Evolutionary conservation across 2,329 filamentous ascomycete genomes (phyloP).

Genomic region (Calonectria hongkongensis): DNA sequence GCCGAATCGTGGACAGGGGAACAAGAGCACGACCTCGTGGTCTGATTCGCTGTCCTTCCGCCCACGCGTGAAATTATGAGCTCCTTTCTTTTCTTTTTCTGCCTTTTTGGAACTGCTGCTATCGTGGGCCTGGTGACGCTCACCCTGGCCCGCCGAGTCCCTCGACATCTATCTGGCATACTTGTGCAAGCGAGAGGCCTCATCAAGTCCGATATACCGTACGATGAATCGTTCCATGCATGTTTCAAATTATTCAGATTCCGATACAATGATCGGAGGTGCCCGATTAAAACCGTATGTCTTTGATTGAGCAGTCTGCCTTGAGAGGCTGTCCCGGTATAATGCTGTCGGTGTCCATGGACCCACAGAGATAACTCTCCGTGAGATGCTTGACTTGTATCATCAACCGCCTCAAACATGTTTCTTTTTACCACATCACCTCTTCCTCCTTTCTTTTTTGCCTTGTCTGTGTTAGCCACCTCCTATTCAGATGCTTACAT

Average conservation of each 20-base stretch:
- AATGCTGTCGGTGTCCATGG: background rate
- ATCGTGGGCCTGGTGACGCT: background rate
- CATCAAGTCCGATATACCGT: constrained; percentile 17
- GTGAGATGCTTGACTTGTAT: background rate
- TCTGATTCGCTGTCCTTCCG: constrained; percentile 28
- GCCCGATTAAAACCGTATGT: constrained; percentile 10
- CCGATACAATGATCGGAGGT: constrained; percentile 19
- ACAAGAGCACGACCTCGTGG: too few relatives aligned
- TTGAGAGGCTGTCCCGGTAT: too few relatives aligned
- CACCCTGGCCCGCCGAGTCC: background rate
- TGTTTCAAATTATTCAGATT: background rate
- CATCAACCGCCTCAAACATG: background rate
- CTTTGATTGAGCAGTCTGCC: constrained; percentile 8
- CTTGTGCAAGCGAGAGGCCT: constrained; percentile 24
- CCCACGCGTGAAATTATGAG: constrained; percentile 27
- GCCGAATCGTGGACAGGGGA: background rate
- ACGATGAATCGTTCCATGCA: constrained; percentile 25
- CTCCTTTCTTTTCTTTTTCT: background rate
- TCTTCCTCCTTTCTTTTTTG: constrained; percentile 4
- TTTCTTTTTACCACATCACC: constrained; percentile 5
- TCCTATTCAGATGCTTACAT: background rate
- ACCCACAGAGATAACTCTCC: background rate
- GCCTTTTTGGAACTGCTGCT: background rate
- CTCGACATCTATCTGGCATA: background rate
- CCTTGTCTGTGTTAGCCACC: constrained; percentile 8